Percentiles rank a stretch among this genome's conserved stretches.
Evolutionary conservation across 331 rosid genomes (phyloP).

Genomic region (Dryas integrifolia): DNA sequence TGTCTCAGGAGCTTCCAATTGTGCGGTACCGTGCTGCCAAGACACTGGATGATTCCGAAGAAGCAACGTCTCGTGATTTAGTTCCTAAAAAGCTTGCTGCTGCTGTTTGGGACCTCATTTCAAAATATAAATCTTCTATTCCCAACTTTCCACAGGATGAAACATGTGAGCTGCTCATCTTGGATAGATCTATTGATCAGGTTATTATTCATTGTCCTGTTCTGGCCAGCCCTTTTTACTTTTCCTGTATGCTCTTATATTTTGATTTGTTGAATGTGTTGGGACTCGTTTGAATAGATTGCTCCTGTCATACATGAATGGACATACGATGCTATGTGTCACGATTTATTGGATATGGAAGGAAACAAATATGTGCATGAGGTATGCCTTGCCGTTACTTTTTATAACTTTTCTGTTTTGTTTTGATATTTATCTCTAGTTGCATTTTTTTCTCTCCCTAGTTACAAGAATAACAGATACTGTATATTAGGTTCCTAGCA

Average conservation of each 20-base stretch:
- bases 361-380: slow-evolving; percentile 79
- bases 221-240: background rate
- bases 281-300: slow-evolving; percentile 50
- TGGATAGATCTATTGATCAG: slow-evolving; percentile 91
- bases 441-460: slow-evolving; percentile 1
- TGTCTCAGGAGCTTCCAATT: slow-evolving; percentile 66
- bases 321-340: slow-evolving; percentile 98
- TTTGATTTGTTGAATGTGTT: slow-evolving; percentile 26
- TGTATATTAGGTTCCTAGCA: slow-evolving; percentile 69
- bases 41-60: slow-evolving; percentile 43
- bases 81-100: slow-evolving; percentile 72
- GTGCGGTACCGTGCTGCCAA: slow-evolving; percentile 64
- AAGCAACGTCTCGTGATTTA: slow-evolving; percentile 44
- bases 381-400: slow-evolving; percentile 43
- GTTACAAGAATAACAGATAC: slow-evolving; percentile 20
- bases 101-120: slow-evolving; percentile 67
- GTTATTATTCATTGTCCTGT: slow-evolving; percentile 35
- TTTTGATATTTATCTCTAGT: background rate
- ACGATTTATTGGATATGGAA: slow-evolving; percentile 74
- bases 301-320: slow-evolving; percentile 97
- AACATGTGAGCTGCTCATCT: slow-evolving; percentile 87
- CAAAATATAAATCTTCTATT: slow-evolving; percentile 71
- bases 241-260: background rate
- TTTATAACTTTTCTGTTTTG: background rate
- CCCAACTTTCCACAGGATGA: slow-evolving; percentile 76